phyloP scores from a whole-genome alignment of 129 eudicot genomes.

The Mikania micrantha region DNA sequence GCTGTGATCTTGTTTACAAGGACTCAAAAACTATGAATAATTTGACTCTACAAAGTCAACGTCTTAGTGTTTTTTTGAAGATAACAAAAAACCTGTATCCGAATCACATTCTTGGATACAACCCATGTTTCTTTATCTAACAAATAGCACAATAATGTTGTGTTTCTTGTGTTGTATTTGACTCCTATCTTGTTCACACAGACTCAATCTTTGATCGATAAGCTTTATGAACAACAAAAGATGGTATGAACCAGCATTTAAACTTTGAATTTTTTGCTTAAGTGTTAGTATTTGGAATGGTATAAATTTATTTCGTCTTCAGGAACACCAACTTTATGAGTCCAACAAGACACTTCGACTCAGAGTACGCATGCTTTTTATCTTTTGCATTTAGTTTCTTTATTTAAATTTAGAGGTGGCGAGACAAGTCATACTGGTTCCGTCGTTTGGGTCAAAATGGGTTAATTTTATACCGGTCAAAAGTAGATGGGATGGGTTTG shows the following conservation, averaged over 20 bases:
- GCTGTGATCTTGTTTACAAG: constrained; percentile 13
- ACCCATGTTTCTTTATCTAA: constrained; percentile 4
- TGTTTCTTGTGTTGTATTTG: constrained; percentile 4
- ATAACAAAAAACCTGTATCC: background rate
- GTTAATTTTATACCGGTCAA: background rate
- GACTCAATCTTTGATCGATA: constrained; percentile 49
- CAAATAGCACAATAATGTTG: background rate
- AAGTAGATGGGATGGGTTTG: background rate
- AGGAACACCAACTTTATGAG: constrained; percentile 52
- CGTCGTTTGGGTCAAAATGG: background rate
- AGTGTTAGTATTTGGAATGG: background rate
- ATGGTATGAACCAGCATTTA: constrained; percentile 27
- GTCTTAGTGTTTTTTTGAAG: background rate
- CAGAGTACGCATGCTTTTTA: constrained; percentile 32
- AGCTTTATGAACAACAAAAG: constrained; percentile 47
- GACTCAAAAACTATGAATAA: constrained; percentile 24
- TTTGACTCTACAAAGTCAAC: background rate
- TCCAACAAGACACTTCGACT: constrained; percentile 43
- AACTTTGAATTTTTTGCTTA: background rate
- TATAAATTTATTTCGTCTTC: background rate
- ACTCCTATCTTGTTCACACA: constrained; percentile 17
- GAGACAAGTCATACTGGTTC: background rate
- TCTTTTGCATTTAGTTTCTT: constrained; percentile 6
- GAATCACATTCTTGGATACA: background rate
- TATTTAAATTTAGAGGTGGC: background rate